These are phyloP conservation scores for Coccomyxa sp. DNA, from an alignment of 139 green algal genomes.

Conservation along the genomic window DNA sequence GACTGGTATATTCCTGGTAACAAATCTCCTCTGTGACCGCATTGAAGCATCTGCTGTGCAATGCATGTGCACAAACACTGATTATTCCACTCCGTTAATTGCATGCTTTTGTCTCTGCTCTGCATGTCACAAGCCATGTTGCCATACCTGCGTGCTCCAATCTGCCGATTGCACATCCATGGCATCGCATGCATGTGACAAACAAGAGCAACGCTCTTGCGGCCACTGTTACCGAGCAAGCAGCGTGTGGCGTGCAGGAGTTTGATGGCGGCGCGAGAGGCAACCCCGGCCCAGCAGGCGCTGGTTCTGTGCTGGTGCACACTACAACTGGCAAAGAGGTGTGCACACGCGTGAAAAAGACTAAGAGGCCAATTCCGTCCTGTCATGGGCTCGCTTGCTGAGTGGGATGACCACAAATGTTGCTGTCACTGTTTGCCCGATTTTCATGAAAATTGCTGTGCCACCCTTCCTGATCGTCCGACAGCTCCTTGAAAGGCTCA, in stretches of 20 bases:
- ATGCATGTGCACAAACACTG: not conserved
- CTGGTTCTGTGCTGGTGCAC: conserved; percentile 39
- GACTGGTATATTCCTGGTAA: too few species aligned
- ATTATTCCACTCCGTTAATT: too few species aligned
- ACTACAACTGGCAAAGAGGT: conserved; percentile 14
- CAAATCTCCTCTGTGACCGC: too few species aligned
- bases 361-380: too few species aligned
- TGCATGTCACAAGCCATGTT: not conserved
- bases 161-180: not conserved
- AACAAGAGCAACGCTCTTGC: not conserved
- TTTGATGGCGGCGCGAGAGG: conserved; percentile 47
- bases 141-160: too few species aligned
- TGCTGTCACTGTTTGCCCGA: too few species aligned
- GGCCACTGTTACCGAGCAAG: not conserved
- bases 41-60: too few species aligned
- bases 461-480: too few species aligned
- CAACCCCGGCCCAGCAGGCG: conserved; percentile 40
- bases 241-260: conserved; percentile 9
- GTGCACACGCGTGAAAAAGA: not conserved
- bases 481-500: too few species aligned
- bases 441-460: too few species aligned
- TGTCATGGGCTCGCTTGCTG: too few species aligned
- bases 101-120: not conserved
- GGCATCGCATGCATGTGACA: not conserved
- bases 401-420: too few species aligned